A percentile compares a stretch with the other conserved stretches of the same genome.
These are phyloP conservation scores for Colletotrichum nymphaeae DNA, from an alignment of 2,329 filamentous ascomycete genomes.

Conservation along the genomic window DNA sequence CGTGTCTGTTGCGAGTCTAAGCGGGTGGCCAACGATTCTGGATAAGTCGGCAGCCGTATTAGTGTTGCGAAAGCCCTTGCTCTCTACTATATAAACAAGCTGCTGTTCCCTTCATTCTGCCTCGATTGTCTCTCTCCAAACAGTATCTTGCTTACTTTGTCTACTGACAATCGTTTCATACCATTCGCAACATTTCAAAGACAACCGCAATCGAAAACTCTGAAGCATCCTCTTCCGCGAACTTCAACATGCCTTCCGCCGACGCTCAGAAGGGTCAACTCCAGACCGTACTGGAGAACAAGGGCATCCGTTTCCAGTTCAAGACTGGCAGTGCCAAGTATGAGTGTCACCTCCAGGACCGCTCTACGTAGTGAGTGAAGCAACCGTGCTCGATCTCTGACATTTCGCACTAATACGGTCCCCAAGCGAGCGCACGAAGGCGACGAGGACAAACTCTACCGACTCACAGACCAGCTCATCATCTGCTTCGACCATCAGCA, in stretches of 20 bases:
- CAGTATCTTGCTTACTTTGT: not conserved
- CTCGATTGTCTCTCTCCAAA: not conserved
- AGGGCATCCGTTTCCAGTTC: constrained; percentile 59
- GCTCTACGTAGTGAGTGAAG: constrained; percentile 54
- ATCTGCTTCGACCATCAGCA: constrained; percentile 40
- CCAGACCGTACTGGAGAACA: constrained; percentile 16
- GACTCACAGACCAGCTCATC: constrained; percentile 47
- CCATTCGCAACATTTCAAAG: not conserved
- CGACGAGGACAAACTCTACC: constrained; percentile 48
- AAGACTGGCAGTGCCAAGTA: constrained; percentile 53
- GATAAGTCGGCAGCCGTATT: constrained; percentile 19
- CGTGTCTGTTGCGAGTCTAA: not conserved
- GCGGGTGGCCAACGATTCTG: constrained; percentile 7
- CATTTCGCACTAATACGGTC: constrained; percentile 33
- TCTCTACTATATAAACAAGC: constrained; percentile 12
- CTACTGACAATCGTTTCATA: not conserved
- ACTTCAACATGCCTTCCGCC: constrained; percentile 26
- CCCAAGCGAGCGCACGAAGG: constrained; percentile 54
- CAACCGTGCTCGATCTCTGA: not conserved
- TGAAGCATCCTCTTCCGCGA: not conserved
- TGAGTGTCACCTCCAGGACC: constrained; percentile 57
- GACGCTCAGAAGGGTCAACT: constrained; percentile 20
- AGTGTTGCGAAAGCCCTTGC: not conserved
- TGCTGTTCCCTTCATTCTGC: not conserved
- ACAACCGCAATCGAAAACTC: not conserved